A percentile compares a stretch with the other conserved stretches of the same genome.
These are phyloP conservation scores for Dothistroma septosporum DNA, from an alignment of 2,329 filamentous ascomycete species.

Conservation along the genomic window DNA sequence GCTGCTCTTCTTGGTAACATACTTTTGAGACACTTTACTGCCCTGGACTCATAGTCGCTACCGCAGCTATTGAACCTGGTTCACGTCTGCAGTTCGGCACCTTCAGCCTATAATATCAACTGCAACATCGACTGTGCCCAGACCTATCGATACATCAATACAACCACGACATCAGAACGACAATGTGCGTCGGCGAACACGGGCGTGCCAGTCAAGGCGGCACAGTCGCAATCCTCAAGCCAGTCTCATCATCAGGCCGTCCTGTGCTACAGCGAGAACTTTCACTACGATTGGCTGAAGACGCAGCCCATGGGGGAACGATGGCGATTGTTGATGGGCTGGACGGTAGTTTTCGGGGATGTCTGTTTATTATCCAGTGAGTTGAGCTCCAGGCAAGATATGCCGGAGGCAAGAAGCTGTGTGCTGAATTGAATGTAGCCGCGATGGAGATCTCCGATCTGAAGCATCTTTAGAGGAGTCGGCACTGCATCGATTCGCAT, in stretches of 20 bases:
- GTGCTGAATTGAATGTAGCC: slow-evolving; percentile 14
- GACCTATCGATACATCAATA: background rate
- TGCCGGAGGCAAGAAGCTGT: background rate
- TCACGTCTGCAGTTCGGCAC: background rate
- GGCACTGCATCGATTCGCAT: slow-evolving; percentile 19
- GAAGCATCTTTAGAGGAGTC: slow-evolving; percentile 2
- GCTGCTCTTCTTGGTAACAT: background rate
- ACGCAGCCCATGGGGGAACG: slow-evolving; percentile 10
- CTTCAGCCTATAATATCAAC: background rate
- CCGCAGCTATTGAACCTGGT: too few relatives aligned
- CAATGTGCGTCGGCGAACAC: slow-evolving; percentile 27
- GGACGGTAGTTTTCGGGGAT: background rate
- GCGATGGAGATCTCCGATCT: slow-evolving; percentile 24
- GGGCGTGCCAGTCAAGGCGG: slow-evolving; percentile 23
- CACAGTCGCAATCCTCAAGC: slow-evolving; percentile 27
- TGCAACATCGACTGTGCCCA: background rate
- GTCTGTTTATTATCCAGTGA: slow-evolving; percentile 24
- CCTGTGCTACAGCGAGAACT: slow-evolving; percentile 18
- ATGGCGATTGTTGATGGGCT: slow-evolving; percentile 24
- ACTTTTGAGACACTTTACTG: background rate
- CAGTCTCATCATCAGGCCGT: slow-evolving; percentile 7
- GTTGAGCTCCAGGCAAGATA: background rate
- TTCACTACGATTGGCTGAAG: slow-evolving; percentile 20
- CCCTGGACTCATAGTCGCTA: background rate
- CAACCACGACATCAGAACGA: background rate